Evolutionary conservation across 2,329 filamentous ascomycete species (phyloP).

Genomic region (Aspergillus amoenus): DNA sequence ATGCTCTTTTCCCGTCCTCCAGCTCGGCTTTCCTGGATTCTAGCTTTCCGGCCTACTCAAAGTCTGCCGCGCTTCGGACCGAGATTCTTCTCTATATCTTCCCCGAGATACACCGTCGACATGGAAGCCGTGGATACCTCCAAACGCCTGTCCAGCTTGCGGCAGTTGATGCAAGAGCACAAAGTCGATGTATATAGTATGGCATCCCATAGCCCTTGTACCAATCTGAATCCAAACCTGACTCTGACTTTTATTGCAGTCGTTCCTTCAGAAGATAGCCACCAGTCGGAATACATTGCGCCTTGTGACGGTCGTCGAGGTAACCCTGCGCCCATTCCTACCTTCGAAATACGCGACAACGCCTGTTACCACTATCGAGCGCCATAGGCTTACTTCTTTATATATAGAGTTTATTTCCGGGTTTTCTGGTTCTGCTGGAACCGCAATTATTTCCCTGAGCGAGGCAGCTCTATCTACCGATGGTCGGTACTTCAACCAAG

Average conservation of each 20-base stretch:
- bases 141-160: constrained; percentile 70
- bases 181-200: constrained; percentile 91
- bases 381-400: constrained; percentile 14
- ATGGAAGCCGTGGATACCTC: constrained; percentile 82
- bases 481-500: constrained; percentile 97
- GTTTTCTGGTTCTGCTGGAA: constrained; percentile 93
- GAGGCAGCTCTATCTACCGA: constrained; percentile 92
- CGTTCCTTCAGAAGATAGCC: constrained; percentile 93
- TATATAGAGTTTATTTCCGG: constrained; percentile 76
- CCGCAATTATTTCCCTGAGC: constrained; percentile 80
- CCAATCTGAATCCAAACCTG: constrained; percentile 11
- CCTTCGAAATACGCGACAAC: neutral
- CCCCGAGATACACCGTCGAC: constrained; percentile 44
- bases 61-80: constrained; percentile 26
- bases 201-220: constrained; percentile 19
- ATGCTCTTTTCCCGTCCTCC: constrained; percentile 37
- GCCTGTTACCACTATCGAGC: constrained; percentile 6
- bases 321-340: constrained; percentile 28
- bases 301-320: constrained; percentile 86
- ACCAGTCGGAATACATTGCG: constrained; percentile 97
- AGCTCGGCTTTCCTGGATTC: constrained; percentile 30
- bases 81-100: constrained; percentile 40
- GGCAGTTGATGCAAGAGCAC: constrained; percentile 81
- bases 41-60: constrained; percentile 28
- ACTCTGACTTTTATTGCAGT: constrained; percentile 58